Base-by-base conservation (phyloP, 2,329 filamentous ascomycete genomes). In the Stromatinia cepivora region DNA sequence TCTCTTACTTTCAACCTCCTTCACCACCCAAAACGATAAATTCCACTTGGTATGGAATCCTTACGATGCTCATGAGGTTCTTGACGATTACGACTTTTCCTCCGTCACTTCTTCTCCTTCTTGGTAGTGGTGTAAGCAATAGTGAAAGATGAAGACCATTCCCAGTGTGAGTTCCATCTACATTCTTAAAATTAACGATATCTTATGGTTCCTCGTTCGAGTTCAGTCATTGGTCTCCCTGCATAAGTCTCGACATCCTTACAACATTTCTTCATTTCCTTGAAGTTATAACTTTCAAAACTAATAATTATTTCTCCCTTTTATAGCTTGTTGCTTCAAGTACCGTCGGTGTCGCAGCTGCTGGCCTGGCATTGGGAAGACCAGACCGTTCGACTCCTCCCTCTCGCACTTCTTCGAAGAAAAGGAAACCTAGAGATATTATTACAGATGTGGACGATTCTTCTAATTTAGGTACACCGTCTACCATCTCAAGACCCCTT, bases 241-340 rank as follows among this genome's bases (percentile, higher is more conserved):
- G 42, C 59, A 56, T 39, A 48, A 54, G 10, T 36, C 48, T 65
- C 39, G 45, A 34, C 50, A 39, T 36, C 39, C n/a, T 66, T 36
- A 63, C 36, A 62, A 46, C 8, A 22, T 57, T 69, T 25, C 25
- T 50, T n/a, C 34, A 39, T 8, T 56, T n/a, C 11, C 42, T 45
- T 7, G 39, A 22, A 10, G 1, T 45, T 28, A 13, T 42, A 4
- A 42, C 34, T 46, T 36, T 65, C 36, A 46, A 56, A n/a, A 31
- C 53, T 67, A 48, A 57, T 57, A 52, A 46, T 50, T 66, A 50
- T 70, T 76, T 63, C 73, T 67, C 59, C 42, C 61, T 69, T 68
- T 45, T 65, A 69, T 70, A 79, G 78, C 77, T 79, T 69, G 74
- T 79, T 73, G 78, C 77, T 42, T 77, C 77, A 65, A 79, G 78